Conservation (phyloP, 164 flowering plant species). For the Warburgia ugandensis region DNA sequence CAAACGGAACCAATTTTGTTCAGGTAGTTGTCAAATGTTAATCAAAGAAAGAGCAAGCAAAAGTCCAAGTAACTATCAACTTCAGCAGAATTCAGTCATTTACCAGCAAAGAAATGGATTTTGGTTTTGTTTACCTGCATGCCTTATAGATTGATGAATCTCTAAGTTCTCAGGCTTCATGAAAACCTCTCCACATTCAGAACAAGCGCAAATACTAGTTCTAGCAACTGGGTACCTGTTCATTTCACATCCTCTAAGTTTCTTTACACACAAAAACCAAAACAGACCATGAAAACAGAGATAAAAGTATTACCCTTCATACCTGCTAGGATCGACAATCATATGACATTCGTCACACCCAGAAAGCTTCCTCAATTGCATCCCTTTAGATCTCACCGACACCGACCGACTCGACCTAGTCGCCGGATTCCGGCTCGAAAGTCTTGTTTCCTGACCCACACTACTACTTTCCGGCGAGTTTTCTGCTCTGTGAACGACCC, state of each 20-base stretch:
- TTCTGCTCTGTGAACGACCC: constrained; percentile 81
- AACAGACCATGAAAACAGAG: background rate
- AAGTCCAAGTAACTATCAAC: background rate
- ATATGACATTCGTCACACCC: constrained; percentile 34
- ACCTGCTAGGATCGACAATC: constrained; percentile 34
- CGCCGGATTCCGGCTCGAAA: constrained; percentile 32
- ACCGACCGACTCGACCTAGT: constrained; percentile 28
- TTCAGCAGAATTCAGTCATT: background rate
- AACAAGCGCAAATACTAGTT: constrained; percentile 57
- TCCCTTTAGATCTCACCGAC: constrained; percentile 43
- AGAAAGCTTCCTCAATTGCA: constrained; percentile 31
- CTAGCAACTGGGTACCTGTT: constrained; percentile 60
- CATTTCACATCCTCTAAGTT: background rate
- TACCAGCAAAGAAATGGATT: background rate
- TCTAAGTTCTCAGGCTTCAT: constrained; percentile 78
- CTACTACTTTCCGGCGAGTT: constrained; percentile 75
- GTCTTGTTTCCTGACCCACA: constrained; percentile 47
- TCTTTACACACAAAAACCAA: background rate
- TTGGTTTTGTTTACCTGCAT: constrained; percentile 55
- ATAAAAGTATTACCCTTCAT: background rate
- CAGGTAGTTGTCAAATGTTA: too few species aligned
- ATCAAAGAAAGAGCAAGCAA: background rate
- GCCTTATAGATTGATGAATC: constrained; percentile 76
- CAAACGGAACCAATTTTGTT: too few species aligned
- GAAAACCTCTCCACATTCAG: constrained; percentile 91